Evolutionary conservation across 2,329 filamentous ascomycete genomes (phyloP), one percentile per base, ranked within the genome.

Genomic region (Plectosphaerella cucumerina): DNA sequence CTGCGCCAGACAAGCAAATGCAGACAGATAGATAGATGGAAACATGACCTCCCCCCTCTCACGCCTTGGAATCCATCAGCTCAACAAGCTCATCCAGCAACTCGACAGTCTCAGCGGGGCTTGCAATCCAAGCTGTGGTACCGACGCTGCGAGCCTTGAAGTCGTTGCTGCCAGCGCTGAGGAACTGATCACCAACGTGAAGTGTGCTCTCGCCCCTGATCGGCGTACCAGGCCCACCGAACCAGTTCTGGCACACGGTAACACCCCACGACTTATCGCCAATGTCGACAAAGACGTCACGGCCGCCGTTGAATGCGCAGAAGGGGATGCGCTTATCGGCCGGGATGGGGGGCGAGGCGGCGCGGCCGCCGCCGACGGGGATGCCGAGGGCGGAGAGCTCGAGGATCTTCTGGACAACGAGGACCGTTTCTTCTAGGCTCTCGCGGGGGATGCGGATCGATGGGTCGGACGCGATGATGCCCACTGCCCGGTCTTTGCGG

Each of bases 221-320:
- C n/a, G 50, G 52, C 23, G 51, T 49, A 33, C 53, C 52, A n/a
- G 10, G 43, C 33, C 51, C 46, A 20, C 14, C 82, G 65, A 97
- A 96, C 75, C 90, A 96, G 52, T 86, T 81, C 73, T 99, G 94
- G 66, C 92, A 97, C 4, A 92, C 90, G 33, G 89, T 80, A 3
- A 99, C 94, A 57, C 94, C 94, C 88, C 92, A 96, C 49, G 87
- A 91, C 73, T 99, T 99, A 72, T 99, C 94, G 50, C 94, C 94
- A 63, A 99, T 97, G 67, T 99, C 94, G 49, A 99, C 92, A 70
- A 99, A 99, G 41, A 97, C 91, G 67, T 99, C 94, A 55, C 94
- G 93, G 11, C 94, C 94, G 49, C 93, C 94, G 68, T 99, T 99
- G 76, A 99, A 99, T 20, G 94, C 94, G 65, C 94, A 99, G 65